Evolutionary conservation across 2,329 filamentous ascomycete genomes (phyloP).

Genomic region (Aspergillus flavus): DNA sequence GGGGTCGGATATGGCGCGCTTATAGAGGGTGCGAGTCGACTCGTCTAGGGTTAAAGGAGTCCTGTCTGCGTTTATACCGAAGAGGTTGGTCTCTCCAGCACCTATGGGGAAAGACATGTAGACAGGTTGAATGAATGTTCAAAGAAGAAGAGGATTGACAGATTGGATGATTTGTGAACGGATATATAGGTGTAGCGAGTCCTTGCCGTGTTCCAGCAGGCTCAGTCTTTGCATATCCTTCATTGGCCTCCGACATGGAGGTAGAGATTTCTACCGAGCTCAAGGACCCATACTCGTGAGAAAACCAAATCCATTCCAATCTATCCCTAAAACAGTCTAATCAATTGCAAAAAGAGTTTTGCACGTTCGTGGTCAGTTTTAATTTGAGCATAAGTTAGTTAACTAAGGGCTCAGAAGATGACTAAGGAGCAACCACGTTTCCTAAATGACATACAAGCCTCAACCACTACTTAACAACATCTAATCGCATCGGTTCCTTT

Average conservation of each 20-base stretch:
- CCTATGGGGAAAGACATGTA: conserved; percentile 1
- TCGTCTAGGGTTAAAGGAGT: conserved; percentile 18
- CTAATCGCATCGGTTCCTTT: neutral
- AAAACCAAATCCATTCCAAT: too few species aligned
- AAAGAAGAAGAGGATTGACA: neutral
- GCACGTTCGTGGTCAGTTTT: neutral
- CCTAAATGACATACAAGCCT: neutral
- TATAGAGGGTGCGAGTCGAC: conserved; percentile 19
- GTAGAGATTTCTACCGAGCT: too few species aligned
- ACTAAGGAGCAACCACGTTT: conserved; percentile 1
- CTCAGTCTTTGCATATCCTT: too few species aligned
- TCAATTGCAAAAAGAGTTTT: neutral
- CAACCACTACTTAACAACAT: neutral
- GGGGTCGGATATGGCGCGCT: conserved; percentile 19
- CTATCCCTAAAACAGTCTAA: too few species aligned
- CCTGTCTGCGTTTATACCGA: conserved; percentile 10
- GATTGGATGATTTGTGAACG: neutral
- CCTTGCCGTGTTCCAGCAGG: too few species aligned
- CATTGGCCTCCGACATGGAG: too few species aligned
- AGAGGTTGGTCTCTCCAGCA: conserved; percentile 1
- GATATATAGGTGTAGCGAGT: neutral
- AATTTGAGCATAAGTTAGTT: neutral
- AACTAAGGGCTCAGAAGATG: neutral
- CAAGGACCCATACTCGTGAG: too few species aligned
- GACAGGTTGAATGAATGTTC: neutral